These are phyloP conservation scores for Myriosclerotinia duriaeana DNA, from an alignment of 2,329 filamentous ascomycete genomes.

Conservation along the genomic window DNA sequence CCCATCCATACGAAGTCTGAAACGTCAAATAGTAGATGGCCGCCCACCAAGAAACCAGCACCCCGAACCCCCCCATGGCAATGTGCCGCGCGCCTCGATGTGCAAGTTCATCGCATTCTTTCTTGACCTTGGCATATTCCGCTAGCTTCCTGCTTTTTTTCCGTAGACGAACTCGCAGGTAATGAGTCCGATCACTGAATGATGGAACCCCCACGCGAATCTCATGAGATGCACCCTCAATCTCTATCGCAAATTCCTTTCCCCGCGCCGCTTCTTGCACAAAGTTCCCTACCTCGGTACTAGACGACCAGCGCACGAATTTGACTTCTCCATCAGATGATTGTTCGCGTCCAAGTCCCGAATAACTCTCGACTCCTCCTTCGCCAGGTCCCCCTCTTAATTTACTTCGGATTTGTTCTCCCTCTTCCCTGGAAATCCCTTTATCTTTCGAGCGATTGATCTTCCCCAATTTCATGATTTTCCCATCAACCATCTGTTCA, in stretches of 20 bases:
- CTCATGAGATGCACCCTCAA: slow-evolving; percentile 67
- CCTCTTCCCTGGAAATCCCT: slow-evolving; percentile 27
- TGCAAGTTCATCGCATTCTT: slow-evolving; percentile 75
- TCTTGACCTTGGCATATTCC: slow-evolving; percentile 69
- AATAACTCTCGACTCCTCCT: slow-evolving; percentile 68
- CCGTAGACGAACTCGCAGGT: slow-evolving; percentile 73
- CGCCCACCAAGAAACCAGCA: slow-evolving; percentile 67
- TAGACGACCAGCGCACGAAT: slow-evolving; percentile 85
- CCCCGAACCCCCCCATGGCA: slow-evolving; percentile 74
- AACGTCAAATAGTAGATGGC: slow-evolving; percentile 73
- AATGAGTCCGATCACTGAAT: slow-evolving; percentile 88
- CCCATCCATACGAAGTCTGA: slow-evolving; percentile 79
- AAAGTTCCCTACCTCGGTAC: slow-evolving; percentile 90
- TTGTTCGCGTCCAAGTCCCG: slow-evolving; percentile 59
- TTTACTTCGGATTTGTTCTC: slow-evolving; percentile 46
- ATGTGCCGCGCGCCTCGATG: slow-evolving; percentile 75
- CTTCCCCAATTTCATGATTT: slow-evolving; percentile 42
- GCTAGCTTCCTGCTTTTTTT: slow-evolving; percentile 70
- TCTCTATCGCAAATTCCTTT: slow-evolving; percentile 79
- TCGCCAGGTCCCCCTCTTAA: slow-evolving; percentile 52
- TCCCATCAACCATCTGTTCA: slow-evolving; percentile 52
- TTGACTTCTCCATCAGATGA: slow-evolving; percentile 42
- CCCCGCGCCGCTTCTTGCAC: slow-evolving; percentile 85
- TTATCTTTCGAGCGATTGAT: slow-evolving; percentile 34
- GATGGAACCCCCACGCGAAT: slow-evolving; percentile 80